phyloP scores from a whole-genome alignment of 768 basidiomycete genomes.

The Podaxis mareebaensis region DNA sequence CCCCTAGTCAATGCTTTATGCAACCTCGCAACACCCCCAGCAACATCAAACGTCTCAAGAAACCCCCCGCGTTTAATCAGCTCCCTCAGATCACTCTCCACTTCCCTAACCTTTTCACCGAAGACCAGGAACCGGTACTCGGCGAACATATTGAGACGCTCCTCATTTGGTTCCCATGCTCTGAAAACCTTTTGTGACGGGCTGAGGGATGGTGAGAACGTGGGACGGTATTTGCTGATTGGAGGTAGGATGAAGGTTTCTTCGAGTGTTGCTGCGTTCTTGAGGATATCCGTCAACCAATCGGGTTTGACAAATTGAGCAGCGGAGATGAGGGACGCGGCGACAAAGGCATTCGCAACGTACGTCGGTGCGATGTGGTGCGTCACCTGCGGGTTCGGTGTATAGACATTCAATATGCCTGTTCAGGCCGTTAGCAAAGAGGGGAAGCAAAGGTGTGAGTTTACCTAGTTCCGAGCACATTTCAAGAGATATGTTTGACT shows the following conservation, averaged over 20 bases:
- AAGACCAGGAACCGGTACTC: constrained; percentile 60
- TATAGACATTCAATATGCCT: constrained; percentile 60
- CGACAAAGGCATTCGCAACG: constrained; percentile 47
- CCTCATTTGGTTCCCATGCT: constrained; percentile 71
- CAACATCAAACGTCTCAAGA: constrained; percentile 63
- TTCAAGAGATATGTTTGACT: constrained; percentile 36
- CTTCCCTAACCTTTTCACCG: constrained; percentile 53
- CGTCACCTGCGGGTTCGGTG: constrained; percentile 47
- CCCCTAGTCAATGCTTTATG: constrained; percentile 53
- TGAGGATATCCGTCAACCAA: constrained; percentile 66
- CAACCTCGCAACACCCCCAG: constrained; percentile 48
- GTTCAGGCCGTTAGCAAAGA: not conserved
- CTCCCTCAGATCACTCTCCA: constrained; percentile 49
- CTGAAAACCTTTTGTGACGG: constrained; percentile 49
- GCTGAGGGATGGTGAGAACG: constrained; percentile 51
- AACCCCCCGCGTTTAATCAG: constrained; percentile 56
- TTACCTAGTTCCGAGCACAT: constrained; percentile 56
- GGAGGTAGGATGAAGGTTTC: constrained; percentile 50
- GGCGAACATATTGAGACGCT: constrained; percentile 53
- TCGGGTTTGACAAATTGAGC: constrained; percentile 62
- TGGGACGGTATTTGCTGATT: constrained; percentile 57
- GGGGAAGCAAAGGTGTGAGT: not conserved
- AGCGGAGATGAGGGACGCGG: constrained; percentile 59
- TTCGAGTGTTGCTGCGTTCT: constrained; percentile 47
- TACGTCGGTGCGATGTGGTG: constrained; percentile 64